Conservation (phyloP, 441 rosid species). For the Adansonia gregorii region DNA sequence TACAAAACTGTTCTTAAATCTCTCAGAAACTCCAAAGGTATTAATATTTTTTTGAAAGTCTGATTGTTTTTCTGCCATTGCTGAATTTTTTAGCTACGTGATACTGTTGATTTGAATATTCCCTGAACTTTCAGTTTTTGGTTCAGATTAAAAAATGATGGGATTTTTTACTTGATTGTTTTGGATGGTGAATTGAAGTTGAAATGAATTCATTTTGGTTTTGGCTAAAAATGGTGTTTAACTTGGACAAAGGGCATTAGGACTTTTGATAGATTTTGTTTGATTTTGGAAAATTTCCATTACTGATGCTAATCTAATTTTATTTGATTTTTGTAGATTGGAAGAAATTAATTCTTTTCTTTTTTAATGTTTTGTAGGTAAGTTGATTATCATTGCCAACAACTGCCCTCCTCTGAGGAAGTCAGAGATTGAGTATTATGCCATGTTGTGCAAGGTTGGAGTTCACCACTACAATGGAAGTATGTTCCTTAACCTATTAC, state of each 20-base stretch:
- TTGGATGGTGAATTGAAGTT: background rate
- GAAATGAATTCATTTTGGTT: background rate
- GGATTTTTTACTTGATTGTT: background rate
- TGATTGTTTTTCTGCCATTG: background rate
- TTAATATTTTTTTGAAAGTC: background rate
- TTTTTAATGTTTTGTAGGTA: slow-evolving; percentile 44
- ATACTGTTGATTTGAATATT: background rate
- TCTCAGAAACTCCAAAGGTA: slow-evolving; percentile 79
- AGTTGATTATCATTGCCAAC: slow-evolving; percentile 70
- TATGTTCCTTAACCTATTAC: slow-evolving; percentile 38
- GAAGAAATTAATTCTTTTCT: too few species aligned
- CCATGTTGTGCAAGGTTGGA: slow-evolving; percentile 86
- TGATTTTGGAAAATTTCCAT: background rate
- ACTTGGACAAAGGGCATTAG: background rate
- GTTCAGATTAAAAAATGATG: background rate
- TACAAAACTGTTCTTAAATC: slow-evolving; percentile 85
- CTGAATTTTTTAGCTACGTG: background rate
- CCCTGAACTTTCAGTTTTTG: background rate
- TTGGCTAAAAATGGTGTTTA: background rate
- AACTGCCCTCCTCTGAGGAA: slow-evolving; percentile 91
- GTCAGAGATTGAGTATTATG: slow-evolving; percentile 88
- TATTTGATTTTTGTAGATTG: background rate
- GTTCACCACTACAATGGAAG: slow-evolving; percentile 93
- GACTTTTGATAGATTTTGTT: background rate
- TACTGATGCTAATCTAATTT: background rate